These are phyloP conservation scores for Magnaporthales sp. DNA, from an alignment of 2,329 filamentous ascomycete species.

Conservation along the genomic window DNA sequence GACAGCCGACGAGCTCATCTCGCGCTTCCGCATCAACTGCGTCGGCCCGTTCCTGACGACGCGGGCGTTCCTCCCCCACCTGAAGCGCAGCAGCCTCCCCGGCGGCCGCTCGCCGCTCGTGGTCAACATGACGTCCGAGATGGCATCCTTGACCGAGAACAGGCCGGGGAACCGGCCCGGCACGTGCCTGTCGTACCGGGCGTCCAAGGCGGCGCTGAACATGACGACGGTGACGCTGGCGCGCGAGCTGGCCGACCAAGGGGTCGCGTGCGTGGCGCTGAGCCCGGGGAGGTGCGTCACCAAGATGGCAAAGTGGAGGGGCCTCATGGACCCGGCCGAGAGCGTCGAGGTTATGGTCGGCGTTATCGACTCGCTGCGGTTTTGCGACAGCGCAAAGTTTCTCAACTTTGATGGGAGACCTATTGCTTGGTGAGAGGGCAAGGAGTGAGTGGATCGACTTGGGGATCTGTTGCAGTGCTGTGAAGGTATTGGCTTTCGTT, in stretches of 20 bases:
- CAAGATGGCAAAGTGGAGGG: conserved; percentile 6
- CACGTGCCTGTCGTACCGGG: conserved; percentile 3
- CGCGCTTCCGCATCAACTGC: conserved; percentile 4
- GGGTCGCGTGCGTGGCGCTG: conserved; percentile 3
- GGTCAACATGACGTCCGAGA: conserved; percentile 7
- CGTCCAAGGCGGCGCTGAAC: conserved; percentile 27
- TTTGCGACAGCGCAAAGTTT: conserved; percentile 4
- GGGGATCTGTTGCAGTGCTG: not conserved
- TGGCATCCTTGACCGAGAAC: conserved; percentile 6
- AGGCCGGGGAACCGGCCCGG: conserved; percentile 4
- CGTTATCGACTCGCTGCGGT: conserved; percentile 2
- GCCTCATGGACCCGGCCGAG: conserved; percentile 3
- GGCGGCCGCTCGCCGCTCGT: conserved; percentile 2
- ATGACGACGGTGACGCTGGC: conserved; percentile 23
- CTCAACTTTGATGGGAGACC: conserved; percentile 5
- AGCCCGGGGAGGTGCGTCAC: conserved; percentile 5
- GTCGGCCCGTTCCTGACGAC: conserved; percentile 6
- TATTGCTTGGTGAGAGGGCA: conserved; percentile 1
- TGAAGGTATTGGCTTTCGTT: not conserved
- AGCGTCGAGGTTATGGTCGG: conserved; percentile 5
- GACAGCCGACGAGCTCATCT: conserved; percentile 4
- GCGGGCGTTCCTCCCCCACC: conserved; percentile 5
- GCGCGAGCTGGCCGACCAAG: conserved; percentile 5
- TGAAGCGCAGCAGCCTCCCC: not conserved
- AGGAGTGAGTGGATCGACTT: not conserved